Evolutionary conservation across 225 moss, liverwort and hornwort species (phyloP).

Genomic region (Marchantia paleacea): DNA sequence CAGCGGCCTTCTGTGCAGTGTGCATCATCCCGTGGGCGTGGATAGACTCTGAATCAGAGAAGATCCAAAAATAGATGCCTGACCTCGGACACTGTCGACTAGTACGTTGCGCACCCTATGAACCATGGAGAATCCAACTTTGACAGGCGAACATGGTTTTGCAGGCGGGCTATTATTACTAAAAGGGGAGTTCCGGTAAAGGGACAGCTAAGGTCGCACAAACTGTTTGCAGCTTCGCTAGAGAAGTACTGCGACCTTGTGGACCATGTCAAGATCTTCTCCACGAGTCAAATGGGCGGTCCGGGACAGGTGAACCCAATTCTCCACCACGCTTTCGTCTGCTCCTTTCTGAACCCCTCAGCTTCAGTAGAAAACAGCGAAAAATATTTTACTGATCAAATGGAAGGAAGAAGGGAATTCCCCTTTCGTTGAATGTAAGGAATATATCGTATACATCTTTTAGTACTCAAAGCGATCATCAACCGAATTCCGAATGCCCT

Average conservation of each 20-base stretch:
- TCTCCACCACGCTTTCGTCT: no score
- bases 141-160: background rate
- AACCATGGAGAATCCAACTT: no score
- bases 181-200: slow-evolving; percentile 78
- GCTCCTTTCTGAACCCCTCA: background rate
- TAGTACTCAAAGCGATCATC: background rate
- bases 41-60: no score
- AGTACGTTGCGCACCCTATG: no score
- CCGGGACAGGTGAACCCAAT: slow-evolving; percentile 56
- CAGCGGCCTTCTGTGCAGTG: no score
- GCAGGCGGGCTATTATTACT: slow-evolving; percentile 78
- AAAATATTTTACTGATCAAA: background rate
- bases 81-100: no score
- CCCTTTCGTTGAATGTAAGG: background rate
- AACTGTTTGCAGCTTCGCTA: slow-evolving; percentile 61
- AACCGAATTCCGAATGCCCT: background rate
- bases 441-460: background rate
- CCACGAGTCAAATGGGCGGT: slow-evolving; percentile 67
- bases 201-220: slow-evolving; percentile 85
- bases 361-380: background rate
- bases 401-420: no score
- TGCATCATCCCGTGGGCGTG: no score
- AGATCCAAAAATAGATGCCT: no score
- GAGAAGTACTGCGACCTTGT: slow-evolving; percentile 65
- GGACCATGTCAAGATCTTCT: slow-evolving; percentile 76